Conservation (phyloP, 2,329 filamentous ascomycete species). For the Didymella keratinophila region DNA sequence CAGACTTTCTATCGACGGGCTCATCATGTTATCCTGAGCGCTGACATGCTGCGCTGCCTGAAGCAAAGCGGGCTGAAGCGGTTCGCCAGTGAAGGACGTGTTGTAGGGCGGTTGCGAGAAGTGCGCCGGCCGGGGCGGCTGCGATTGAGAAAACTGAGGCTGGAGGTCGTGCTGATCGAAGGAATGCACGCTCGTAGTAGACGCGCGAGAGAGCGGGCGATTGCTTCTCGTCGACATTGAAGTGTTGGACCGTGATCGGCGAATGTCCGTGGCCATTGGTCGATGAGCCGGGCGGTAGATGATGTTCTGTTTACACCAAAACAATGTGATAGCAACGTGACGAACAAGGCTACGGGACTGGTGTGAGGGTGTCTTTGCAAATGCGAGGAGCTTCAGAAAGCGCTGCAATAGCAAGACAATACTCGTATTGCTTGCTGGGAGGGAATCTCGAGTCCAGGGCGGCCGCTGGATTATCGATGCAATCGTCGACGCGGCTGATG, state of each 20-base stretch:
- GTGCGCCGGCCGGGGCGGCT: conserved; percentile 24
- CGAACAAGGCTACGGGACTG: conserved; percentile 6
- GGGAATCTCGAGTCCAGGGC: conserved; percentile 4
- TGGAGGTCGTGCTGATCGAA: conserved; percentile 46
- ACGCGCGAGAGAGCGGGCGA: conserved; percentile 57
- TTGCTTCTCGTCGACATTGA: conserved; percentile 55
- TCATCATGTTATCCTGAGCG: conserved; percentile 44
- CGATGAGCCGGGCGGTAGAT: conserved; percentile 26
- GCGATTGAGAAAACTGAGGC: conserved; percentile 30
- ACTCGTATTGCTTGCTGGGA: conserved; percentile 28
- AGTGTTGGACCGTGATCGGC: conserved; percentile 57
- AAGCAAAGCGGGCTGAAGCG: conserved; percentile 43
- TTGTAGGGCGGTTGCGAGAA: conserved; percentile 40
- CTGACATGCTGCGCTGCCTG: conserved; percentile 49
- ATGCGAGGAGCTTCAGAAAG: background rate
- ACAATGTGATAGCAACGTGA: conserved; percentile 37
- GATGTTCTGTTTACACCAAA: conserved; percentile 46
- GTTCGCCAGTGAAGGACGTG: conserved; percentile 37
- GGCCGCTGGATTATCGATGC: conserved; percentile 6
- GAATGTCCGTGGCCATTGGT: conserved; percentile 49
- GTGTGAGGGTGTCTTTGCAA: background rate
- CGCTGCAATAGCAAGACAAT: conserved; percentile 4
- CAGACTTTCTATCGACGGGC: conserved; percentile 43
- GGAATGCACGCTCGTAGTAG: conserved; percentile 58
- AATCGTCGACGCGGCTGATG: conserved; percentile 14